Conservation (phyloP, 257 asterid species). For the Nicotiana otophora region DNA sequence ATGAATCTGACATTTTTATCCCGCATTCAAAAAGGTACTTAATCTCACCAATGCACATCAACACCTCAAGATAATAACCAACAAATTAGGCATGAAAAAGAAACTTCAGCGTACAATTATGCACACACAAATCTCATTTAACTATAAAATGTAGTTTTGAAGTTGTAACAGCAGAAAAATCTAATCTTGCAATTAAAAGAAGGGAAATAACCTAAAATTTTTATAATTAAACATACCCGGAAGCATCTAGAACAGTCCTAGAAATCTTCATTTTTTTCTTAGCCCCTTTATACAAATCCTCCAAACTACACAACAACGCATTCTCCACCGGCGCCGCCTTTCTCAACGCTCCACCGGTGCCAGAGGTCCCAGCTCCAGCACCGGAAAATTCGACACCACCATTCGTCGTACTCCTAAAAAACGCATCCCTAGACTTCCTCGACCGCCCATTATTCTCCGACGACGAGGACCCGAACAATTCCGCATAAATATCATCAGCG, state of each 20-base stretch:
- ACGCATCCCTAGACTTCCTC: slow-evolving; percentile 46
- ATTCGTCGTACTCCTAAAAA: slow-evolving; percentile 62
- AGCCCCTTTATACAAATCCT: slow-evolving; percentile 77
- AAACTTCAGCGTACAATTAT: not conserved
- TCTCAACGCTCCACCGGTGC: slow-evolving; percentile 35
- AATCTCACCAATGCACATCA: not conserved
- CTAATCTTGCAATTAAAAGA: slow-evolving; percentile 5
- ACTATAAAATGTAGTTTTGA: not conserved
- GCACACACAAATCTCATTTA: not conserved
- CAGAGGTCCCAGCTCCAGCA: slow-evolving; percentile 25
- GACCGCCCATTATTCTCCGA: slow-evolving; percentile 37
- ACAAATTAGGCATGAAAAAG: not conserved
- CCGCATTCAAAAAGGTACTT: not conserved
- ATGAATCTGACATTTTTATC: not conserved
- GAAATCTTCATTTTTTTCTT: slow-evolving; percentile 90
- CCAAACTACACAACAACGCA: slow-evolving; percentile 73
- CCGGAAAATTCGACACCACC: slow-evolving; percentile 33
- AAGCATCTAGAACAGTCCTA: slow-evolving; percentile 52
- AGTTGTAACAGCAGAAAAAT: not conserved
- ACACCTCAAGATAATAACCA: not conserved
- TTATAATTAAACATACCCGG: slow-evolving; percentile 49
- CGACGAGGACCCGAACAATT: slow-evolving; percentile 49
- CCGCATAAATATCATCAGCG: slow-evolving; percentile 86
- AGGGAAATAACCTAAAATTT: not conserved
- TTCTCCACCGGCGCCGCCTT: slow-evolving; percentile 80